A percentile compares a stretch with the other conserved stretches of the same genome.
These are phyloP conservation scores for Populus pruinosa DNA, from an alignment of 345 rosid genomes.

Conservation along the genomic window DNA sequence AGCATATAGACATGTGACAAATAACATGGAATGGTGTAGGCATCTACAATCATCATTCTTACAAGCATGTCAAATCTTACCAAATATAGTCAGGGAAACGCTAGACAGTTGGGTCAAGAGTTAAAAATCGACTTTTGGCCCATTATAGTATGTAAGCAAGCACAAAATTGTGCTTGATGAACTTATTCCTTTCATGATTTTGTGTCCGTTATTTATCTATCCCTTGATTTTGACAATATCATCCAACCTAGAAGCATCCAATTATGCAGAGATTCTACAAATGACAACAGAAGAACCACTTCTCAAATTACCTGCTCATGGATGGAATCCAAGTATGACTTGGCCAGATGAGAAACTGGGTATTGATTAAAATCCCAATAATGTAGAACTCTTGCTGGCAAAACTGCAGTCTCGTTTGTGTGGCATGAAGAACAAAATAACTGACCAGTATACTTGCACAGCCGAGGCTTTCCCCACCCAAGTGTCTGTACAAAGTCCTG, in stretches of 20 bases:
- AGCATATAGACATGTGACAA: conserved; percentile 3
- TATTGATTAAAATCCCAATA: conserved; percentile 81
- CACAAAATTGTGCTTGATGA: not conserved
- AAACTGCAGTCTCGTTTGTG: conserved; percentile 71
- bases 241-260: conserved; percentile 1
- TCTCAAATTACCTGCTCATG: conserved; percentile 65
- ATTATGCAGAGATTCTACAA: not conserved
- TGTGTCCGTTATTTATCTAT: not conserved
- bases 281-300: not conserved
- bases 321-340: conserved; percentile 89
- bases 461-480: conserved; percentile 92
- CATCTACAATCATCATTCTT: not conserved
- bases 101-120: not conserved
- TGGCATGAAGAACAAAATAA: conserved; percentile 90
- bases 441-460: conserved; percentile 89
- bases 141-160: not conserved
- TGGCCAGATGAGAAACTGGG: conserved; percentile 86
- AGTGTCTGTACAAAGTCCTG: conserved; percentile 65
- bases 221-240: not conserved
- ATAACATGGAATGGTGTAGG: conserved; percentile 3
- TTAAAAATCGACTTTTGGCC: not conserved
- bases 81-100: not conserved
- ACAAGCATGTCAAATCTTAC: not conserved
- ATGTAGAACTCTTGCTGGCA: conserved; percentile 91
- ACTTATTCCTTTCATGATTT: not conserved